These are phyloP conservation scores for Ustilago lituana DNA, from an alignment of 1,284 basidiomycete genomes.

Conservation along the genomic window DNA sequence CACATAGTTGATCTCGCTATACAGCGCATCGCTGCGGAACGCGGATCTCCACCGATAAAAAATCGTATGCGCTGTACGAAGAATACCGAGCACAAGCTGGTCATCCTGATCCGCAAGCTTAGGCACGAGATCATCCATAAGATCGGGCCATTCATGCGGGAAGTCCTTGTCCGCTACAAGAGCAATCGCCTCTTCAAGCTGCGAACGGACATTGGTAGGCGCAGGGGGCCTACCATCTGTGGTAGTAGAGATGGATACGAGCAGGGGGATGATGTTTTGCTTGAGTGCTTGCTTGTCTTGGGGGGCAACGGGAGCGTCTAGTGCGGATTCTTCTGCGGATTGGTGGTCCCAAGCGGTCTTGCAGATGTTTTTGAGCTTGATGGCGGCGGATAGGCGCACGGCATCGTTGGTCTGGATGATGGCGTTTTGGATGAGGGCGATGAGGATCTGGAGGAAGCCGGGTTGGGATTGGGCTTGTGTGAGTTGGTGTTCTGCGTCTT, in stretches of 20 bases:
- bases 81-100: conserved; percentile 85
- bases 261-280: conserved; percentile 79
- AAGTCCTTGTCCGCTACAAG: conserved; percentile 63
- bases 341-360: conserved; percentile 61
- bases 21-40: conserved; percentile 86
- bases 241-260: conserved; percentile 74
- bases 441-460: conserved; percentile 59
- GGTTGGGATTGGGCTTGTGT: conserved; percentile 52
- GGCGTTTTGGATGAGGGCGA: conserved; percentile 56
- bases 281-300: conserved; percentile 77
- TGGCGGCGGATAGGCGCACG: conserved; percentile 62
- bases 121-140: conserved; percentile 69
- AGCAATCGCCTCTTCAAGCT: conserved; percentile 62
- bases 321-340: conserved; percentile 38
- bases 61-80: conserved; percentile 94
- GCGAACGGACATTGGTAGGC: conserved; percentile 54
- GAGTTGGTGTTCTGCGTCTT: conserved; percentile 58
- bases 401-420: conserved; percentile 36
- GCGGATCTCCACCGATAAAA: conserved; percentile 91
- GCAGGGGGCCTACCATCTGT: conserved; percentile 40
- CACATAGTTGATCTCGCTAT: conserved; percentile 91
- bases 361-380: conserved; percentile 66
- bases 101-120: conserved; percentile 81
- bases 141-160: conserved; percentile 55
- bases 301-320: conserved; percentile 8